Evolutionary conservation across 2,329 filamentous ascomycete genomes (phyloP).

Genomic region (Trichophyton verrucosum): DNA sequence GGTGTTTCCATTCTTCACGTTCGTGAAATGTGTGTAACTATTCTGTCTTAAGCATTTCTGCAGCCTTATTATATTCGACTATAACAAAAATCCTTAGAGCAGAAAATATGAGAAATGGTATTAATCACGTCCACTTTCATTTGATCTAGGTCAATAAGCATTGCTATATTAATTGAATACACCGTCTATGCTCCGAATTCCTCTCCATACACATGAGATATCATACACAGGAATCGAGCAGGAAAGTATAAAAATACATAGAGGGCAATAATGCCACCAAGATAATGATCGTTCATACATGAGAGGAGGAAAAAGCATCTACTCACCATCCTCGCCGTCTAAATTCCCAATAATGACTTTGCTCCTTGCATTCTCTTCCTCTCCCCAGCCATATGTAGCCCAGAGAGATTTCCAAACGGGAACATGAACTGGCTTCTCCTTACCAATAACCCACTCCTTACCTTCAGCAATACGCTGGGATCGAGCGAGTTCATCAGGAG

Average conservation of each 20-base stretch:
- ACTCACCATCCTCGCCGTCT: constrained; percentile 19
- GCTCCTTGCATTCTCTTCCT: constrained; percentile 27
- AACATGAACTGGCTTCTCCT: constrained; percentile 31
- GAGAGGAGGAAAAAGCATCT: not conserved
- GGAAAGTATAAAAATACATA: not conserved
- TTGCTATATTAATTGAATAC: not conserved
- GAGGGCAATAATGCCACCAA: not conserved
- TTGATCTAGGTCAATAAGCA: not conserved
- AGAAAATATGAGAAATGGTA: not conserved
- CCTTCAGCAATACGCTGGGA: constrained; percentile 51
- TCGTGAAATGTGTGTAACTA: constrained; percentile 1
- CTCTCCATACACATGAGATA: not conserved
- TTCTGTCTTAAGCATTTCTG: not conserved
- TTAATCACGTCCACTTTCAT: not conserved
- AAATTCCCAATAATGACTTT: constrained; percentile 32
- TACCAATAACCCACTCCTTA: constrained; percentile 57
- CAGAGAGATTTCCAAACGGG: constrained; percentile 29
- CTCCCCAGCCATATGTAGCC: constrained; percentile 31
- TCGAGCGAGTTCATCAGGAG: constrained; percentile 55
- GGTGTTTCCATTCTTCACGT: not conserved
- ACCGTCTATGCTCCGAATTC: not conserved
- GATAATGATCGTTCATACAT: not conserved
- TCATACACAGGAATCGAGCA: not conserved
- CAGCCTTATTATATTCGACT: not conserved
- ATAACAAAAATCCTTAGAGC: not conserved